Percentiles rank a stretch among this genome's conserved stretches.
These are phyloP conservation scores for Cryptococcus wingfieldii DNA, from an alignment of 1,284 basidiomycete genomes.

Conservation along the genomic window DNA sequence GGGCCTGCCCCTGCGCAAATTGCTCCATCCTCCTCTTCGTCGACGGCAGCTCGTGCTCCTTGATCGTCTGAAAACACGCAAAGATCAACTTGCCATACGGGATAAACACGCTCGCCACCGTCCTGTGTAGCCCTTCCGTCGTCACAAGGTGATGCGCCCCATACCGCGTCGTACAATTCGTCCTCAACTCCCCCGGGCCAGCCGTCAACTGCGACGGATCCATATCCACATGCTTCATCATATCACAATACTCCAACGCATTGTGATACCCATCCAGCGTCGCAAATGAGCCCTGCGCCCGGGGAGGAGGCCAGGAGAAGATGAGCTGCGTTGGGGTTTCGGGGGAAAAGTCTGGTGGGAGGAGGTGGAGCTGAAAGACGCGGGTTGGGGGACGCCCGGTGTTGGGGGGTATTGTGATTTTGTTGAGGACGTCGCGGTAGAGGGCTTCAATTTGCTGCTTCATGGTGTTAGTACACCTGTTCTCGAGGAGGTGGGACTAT, in stretches of 20 bases:
- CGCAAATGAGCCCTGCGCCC: slow-evolving; percentile 22
- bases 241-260: slow-evolving; percentile 73
- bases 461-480: background rate
- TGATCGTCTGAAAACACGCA: slow-evolving; percentile 53
- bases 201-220: slow-evolving; percentile 50
- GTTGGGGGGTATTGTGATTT: slow-evolving; percentile 21
- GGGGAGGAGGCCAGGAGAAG: slow-evolving; percentile 75
- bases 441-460: slow-evolving; percentile 34
- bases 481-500: background rate
- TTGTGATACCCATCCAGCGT: slow-evolving; percentile 59
- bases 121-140: slow-evolving; percentile 56
- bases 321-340: slow-evolving; percentile 52
- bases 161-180: slow-evolving; percentile 88
- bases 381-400: slow-evolving; percentile 38
- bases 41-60: slow-evolving; percentile 63
- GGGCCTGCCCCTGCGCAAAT: background rate
- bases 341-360: slow-evolving; percentile 19
- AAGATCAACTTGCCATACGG: slow-evolving; percentile 71
- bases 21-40: no score
- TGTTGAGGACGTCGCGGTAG: slow-evolving; percentile 25
- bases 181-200: slow-evolving; percentile 64
- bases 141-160: slow-evolving; percentile 69
- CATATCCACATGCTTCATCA: slow-evolving; percentile 75
- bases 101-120: slow-evolving; percentile 86
- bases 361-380: slow-evolving; percentile 47